Conservation (phyloP, 805 yeast genomes). For the Wickerhamomyces bovis region DNA sequence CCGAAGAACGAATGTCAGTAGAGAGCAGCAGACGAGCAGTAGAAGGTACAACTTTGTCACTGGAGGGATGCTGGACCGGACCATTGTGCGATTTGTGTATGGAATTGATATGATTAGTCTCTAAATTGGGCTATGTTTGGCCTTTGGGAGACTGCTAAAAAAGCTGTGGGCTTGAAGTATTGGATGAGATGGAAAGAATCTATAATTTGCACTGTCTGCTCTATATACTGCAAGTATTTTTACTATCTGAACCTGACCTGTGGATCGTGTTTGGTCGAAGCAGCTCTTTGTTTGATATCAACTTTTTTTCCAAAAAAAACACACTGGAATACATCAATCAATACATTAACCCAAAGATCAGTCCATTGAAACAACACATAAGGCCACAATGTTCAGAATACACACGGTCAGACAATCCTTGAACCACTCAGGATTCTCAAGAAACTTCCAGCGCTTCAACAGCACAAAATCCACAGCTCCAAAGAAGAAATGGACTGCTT, state of each 20-base stretch:
- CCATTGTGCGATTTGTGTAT: constrained; percentile 3
- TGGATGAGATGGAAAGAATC: no score
- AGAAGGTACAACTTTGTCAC: constrained; percentile 25
- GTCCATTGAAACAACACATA: no score
- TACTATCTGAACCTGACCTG: no score
- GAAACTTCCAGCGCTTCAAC: not conserved
- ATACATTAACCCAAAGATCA: no score
- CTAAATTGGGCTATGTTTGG: not conserved
- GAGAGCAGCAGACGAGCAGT: constrained; percentile 18
- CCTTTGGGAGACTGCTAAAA: not conserved
- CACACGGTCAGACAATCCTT: not conserved
- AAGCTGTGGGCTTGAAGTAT: no score
- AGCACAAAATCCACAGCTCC: not conserved
- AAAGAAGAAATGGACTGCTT: constrained; percentile 7
- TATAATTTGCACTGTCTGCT: no score
- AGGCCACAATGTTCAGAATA: not conserved
- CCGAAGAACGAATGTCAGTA: constrained; percentile 26
- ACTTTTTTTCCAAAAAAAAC: no score
- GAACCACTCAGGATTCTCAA: not conserved
- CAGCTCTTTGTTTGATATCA: no score
- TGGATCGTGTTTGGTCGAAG: no score
- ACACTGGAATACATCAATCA: no score
- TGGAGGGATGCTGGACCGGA: constrained; percentile 25
- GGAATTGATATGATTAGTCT: not conserved
- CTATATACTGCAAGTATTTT: no score